Base-by-base conservation (phyloP, 1,139 yeast genomes). In the Lodderomyces oxycetoniae region DNA sequence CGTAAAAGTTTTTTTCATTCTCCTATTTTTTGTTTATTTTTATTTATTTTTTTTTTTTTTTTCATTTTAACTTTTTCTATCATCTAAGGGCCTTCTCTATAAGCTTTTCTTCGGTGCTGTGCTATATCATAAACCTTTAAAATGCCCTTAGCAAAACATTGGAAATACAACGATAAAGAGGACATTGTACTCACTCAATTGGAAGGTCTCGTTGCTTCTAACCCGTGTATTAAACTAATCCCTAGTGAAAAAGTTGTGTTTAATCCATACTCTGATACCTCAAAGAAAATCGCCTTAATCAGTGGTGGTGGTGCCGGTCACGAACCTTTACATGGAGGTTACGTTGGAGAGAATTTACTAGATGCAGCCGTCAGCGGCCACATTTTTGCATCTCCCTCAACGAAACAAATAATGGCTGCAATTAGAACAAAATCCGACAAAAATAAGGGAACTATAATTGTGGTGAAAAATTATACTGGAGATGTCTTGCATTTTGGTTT, bases 221-320 rank as follows among this genome's bases (percentile, higher is more conserved):
- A 84, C 44, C 94, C 94, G 0, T 64, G 74, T 23, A 53, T 86
- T 30, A 65, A 71, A 9, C 60, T 82, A 28, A 74, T 85, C 36
- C 80, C 79, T 19, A 63, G 74, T 6, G 93, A 86, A 50, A 77
- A 77, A 45, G 83, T 86, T 2, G 74, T 86, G 9, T 82, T 68
- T 61, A 63, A 64, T 37, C 58, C 67, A 4, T 40, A 52, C 30
- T 52, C 65, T 3, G 53, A 62, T 26, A 52, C 65, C 14, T 35
- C 52, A n/a, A 58, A 61, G 19, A 79, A 82, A 48, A 81, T 88
- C 30, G 73, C 87, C 3, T 49, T 89, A 35, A 63, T 89, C 17
- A 79, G 95, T 30, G 96, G 96, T 38, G 97, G 97, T 36, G 97
- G 97, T 20, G 79, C 91, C 7, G 97, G 97, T 25, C 97, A 89